These are phyloP conservation scores for Cyclaneusma minus DNA, from an alignment of 2,329 filamentous ascomycete genomes.

Conservation along the genomic window DNA sequence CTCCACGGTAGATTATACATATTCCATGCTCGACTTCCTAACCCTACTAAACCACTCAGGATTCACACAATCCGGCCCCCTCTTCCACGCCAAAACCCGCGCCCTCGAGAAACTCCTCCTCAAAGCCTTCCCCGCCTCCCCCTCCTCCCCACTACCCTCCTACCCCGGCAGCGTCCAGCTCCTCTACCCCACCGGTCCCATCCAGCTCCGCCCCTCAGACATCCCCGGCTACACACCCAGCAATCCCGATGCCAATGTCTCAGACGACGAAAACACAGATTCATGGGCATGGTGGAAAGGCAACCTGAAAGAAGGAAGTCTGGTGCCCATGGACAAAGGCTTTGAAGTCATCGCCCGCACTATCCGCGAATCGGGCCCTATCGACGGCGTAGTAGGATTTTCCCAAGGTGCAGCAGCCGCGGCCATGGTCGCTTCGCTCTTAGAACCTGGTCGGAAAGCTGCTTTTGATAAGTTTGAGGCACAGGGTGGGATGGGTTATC, in stretches of 20 bases:
- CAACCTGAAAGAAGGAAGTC: slow-evolving; percentile 46
- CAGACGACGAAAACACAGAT: slow-evolving; percentile 37
- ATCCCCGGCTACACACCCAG: slow-evolving; percentile 49
- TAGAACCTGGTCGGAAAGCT: slow-evolving; percentile 39
- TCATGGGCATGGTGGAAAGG: slow-evolving; percentile 74
- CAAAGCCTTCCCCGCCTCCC: slow-evolving; percentile 53
- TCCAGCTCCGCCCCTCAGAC: slow-evolving; percentile 44
- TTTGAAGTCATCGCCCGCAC: slow-evolving; percentile 45
- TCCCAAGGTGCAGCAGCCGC: slow-evolving; percentile 64
- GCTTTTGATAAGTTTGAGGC: slow-evolving; percentile 26
- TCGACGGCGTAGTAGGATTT: slow-evolving; percentile 72
- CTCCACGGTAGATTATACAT: slow-evolving; percentile 55
- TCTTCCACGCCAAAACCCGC: slow-evolving; percentile 81
- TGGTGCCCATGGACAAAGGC: slow-evolving; percentile 55
- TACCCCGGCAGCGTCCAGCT: slow-evolving; percentile 32
- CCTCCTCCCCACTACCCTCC: slow-evolving; percentile 27
- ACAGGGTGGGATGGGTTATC: slow-evolving; percentile 30
- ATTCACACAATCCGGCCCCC: slow-evolving; percentile 76
- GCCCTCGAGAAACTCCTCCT: slow-evolving; percentile 66
- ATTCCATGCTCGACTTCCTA: too few species aligned
- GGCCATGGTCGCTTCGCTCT: slow-evolving; percentile 52
- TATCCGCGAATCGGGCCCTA: slow-evolving; percentile 46
- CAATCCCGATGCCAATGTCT: slow-evolving; percentile 20
- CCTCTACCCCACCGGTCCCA: slow-evolving; percentile 55
- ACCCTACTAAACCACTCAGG: slow-evolving; percentile 27